Evolutionary conservation across 768 basidiomycete species (phyloP).

Genomic region (Naganishia onofrii): DNA sequence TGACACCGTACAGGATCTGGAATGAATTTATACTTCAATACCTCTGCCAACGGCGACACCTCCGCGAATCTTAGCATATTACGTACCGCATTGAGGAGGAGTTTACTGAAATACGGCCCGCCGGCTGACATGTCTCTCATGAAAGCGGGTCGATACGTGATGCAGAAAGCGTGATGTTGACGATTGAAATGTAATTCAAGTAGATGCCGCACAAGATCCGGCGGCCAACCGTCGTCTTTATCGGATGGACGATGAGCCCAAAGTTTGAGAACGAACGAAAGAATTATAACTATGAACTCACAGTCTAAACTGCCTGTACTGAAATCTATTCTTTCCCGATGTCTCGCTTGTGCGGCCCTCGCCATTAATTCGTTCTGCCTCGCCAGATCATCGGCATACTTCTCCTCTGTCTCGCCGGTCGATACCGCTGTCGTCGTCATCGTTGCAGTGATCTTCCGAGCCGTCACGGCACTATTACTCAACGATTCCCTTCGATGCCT

Average conservation of each 20-base stretch:
- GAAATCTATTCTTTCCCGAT: conserved; percentile 23
- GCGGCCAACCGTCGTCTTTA: conserved; percentile 33
- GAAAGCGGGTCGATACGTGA: conserved; percentile 39
- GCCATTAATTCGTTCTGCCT: conserved; percentile 26
- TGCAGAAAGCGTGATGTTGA: conserved; percentile 36
- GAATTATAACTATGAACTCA: neutral
- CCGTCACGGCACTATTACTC: no score
- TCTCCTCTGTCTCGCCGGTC: neutral
- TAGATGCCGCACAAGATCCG: conserved; percentile 37
- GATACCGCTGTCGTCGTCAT: neutral
- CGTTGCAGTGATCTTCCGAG: neutral
- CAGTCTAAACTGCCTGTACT: conserved; percentile 9
- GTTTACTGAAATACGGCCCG: conserved; percentile 35
- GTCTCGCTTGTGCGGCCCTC: conserved; percentile 14
- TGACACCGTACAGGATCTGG: conserved; percentile 33
- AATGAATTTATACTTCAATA: no score
- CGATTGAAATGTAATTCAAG: conserved; percentile 39
- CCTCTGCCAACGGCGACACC: neutral
- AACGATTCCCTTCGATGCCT: conserved; percentile 5
- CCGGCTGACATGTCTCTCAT: conserved; percentile 35
- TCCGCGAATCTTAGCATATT: neutral
- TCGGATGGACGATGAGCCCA: neutral
- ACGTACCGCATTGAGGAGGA: conserved; percentile 36
- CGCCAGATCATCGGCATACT: conserved; percentile 14
- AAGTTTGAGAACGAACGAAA: no score